These are phyloP conservation scores for Globisporangium iwayamae DNA, from an alignment of 352 stramenopile species.

Conservation along the genomic window DNA sequence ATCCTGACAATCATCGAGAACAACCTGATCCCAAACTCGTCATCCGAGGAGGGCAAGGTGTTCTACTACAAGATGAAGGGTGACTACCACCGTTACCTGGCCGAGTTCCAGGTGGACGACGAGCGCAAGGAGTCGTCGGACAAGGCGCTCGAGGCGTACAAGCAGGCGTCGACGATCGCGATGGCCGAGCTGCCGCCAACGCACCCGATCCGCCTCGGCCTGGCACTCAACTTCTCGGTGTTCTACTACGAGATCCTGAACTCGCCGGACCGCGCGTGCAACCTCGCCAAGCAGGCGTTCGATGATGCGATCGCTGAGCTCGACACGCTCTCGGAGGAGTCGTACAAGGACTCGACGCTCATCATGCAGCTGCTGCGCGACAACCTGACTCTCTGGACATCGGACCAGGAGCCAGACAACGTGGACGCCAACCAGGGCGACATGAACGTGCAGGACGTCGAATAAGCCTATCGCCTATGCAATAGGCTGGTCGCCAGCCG, in stretches of 20 bases:
- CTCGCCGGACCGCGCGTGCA: slow-evolving; percentile 91
- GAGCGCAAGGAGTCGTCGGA: slow-evolving; percentile 75
- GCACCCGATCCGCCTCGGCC: slow-evolving; percentile 97
- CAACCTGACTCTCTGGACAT: slow-evolving; percentile 98
- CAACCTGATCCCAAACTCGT: slow-evolving; percentile 95
- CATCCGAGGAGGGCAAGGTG: slow-evolving; percentile 97
- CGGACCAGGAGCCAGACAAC: slow-evolving; percentile 19
- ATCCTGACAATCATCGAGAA: slow-evolving; percentile 99
- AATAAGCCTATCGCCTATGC: slow-evolving; percentile 31
- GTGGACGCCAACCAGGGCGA: slow-evolving; percentile 93
- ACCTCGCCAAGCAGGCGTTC: slow-evolving; percentile 96
- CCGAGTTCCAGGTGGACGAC: slow-evolving; percentile 98
- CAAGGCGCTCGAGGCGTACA: slow-evolving; percentile 92
- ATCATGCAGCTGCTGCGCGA: slow-evolving; percentile 99
- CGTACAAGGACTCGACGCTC: slow-evolving; percentile 99
- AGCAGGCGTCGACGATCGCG: slow-evolving; percentile 44
- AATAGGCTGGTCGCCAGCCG: not conserved
- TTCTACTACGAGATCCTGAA: slow-evolving; percentile 99
- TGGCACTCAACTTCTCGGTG: slow-evolving; percentile 99
- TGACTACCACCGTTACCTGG: slow-evolving; percentile 99
- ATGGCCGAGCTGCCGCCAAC: slow-evolving; percentile 42
- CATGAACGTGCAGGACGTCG: slow-evolving; percentile 98
- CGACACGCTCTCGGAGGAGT: slow-evolving; percentile 98
- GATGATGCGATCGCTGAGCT: slow-evolving; percentile 99
- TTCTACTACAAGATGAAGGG: slow-evolving; percentile 99